Conservation (phyloP, 805 yeast species). For the Candida michaelii region DNA sequence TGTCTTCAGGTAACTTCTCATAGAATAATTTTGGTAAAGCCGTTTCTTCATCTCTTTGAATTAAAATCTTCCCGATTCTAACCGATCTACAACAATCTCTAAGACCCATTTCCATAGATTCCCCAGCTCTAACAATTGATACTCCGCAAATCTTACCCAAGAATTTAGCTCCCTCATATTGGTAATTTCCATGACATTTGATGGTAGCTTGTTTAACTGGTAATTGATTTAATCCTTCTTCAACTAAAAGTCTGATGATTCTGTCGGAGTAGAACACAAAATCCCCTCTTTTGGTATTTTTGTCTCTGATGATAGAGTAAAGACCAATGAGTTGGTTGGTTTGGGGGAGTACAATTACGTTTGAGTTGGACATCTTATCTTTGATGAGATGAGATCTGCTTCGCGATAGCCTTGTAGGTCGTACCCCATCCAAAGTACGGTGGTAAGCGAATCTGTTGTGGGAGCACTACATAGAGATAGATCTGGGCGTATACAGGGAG, state of each 20-base stretch:
- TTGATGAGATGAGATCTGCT: not conserved
- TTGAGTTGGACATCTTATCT: slow-evolving; percentile 19
- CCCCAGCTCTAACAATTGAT: slow-evolving; percentile 97
- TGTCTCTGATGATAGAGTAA: slow-evolving; percentile 87
- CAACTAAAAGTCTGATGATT: slow-evolving; percentile 89
- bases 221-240: slow-evolving; percentile 89
- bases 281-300: slow-evolving; percentile 79
- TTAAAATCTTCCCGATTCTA: slow-evolving; percentile 92
- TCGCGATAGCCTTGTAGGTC: too few species aligned
- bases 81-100: slow-evolving; percentile 97
- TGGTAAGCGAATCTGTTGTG: too few species aligned
- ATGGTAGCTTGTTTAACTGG: slow-evolving; percentile 77
- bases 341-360: slow-evolving; percentile 75
- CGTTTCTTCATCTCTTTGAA: slow-evolving; percentile 98
- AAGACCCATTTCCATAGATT: slow-evolving; percentile 97
- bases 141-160: slow-evolving; percentile 97
- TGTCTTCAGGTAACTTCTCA: slow-evolving; percentile 92
- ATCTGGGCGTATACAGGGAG: too few species aligned
- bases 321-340: slow-evolving; percentile 87
- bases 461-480: too few species aligned
- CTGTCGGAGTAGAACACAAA: slow-evolving; percentile 95
- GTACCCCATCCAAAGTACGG: too few species aligned
- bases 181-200: slow-evolving; percentile 72
- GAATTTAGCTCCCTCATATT: slow-evolving; percentile 75
- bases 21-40: slow-evolving; percentile 89